phyloP scores from a whole-genome alignment of 2,329 filamentous ascomycete genomes.

The Zymoseptoria pseudotritici region DNA sequence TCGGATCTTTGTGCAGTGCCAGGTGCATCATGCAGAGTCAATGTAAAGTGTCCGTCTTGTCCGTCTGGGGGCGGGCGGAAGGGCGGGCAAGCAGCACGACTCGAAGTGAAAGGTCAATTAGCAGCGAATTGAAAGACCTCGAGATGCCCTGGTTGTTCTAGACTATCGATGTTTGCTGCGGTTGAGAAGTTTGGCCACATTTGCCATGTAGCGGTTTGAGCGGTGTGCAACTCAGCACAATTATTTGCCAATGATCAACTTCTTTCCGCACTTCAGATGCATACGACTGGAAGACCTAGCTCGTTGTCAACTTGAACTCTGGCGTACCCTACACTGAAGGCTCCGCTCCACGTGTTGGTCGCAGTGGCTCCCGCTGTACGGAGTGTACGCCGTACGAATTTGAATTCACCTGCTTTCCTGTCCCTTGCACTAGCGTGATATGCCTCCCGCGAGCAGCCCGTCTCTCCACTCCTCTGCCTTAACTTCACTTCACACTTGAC shows the following conservation, averaged over 20 bases:
- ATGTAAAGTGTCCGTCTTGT: not conserved
- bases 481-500: constrained; percentile 4
- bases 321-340: not conserved
- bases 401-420: not conserved
- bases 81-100: not conserved
- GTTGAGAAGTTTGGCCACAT: constrained; percentile 11
- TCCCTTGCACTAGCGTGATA: not conserved
- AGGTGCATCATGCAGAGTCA: not conserved
- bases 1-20: not conserved
- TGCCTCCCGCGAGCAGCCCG: not conserved
- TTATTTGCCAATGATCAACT: not conserved
- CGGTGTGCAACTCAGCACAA: not conserved
- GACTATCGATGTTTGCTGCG: constrained; percentile 4
- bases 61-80: not conserved
- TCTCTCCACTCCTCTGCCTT: not conserved
- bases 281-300: not conserved
- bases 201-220: constrained; percentile 5
- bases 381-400: not conserved
- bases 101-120: not conserved
- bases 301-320: not conserved
- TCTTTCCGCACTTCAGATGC: not conserved
- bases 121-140: not conserved
- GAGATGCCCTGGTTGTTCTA: not conserved
- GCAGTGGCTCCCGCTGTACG: not conserved
- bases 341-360: not conserved